These are phyloP conservation scores for Penicillium sp. DNA, from an alignment of 2,329 filamentous ascomycete genomes.

Conservation along the genomic window DNA sequence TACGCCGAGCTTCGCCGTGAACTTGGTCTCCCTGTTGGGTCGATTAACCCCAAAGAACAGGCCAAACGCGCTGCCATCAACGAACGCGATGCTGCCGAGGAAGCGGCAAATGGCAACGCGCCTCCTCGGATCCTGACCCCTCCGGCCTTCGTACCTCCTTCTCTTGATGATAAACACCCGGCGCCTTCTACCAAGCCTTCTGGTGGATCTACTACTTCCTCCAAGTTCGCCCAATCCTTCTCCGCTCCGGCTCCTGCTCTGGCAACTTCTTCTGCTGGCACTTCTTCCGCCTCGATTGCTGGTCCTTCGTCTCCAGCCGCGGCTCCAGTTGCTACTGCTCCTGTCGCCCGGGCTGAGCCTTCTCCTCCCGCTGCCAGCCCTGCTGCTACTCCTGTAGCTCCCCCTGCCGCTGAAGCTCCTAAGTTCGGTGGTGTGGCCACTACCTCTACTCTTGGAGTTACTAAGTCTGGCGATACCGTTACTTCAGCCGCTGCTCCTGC, in stretches of 20 bases:
- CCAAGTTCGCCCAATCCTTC: conserved; percentile 23
- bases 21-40: conserved; percentile 36
- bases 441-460: too few relatives aligned
- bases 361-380: not conserved
- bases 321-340: not conserved
- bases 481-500: not conserved
- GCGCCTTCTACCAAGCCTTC: conserved; percentile 8
- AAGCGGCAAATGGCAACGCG: not conserved
- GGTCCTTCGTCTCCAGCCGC: conserved; percentile 10
- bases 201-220: conserved; percentile 14
- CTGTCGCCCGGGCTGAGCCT: not conserved
- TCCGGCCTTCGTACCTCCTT: not conserved
- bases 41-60: conserved; percentile 1
- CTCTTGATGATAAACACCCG: not conserved
- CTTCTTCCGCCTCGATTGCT: not conserved
- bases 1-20: conserved; percentile 40
- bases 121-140: not conserved
- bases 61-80: not conserved
- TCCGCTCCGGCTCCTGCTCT: conserved; percentile 12
- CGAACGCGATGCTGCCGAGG: not conserved
- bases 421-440: not conserved
- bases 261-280: not conserved
- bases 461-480: too few relatives aligned
- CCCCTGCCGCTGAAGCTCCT: conserved; percentile 4
- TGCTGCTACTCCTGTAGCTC: not conserved